Evolutionary conservation across 371 early-diverging fungal genomes (phyloP), one percentile per base, ranked within the genome.

Genomic region (Mortierella sp.): DNA sequence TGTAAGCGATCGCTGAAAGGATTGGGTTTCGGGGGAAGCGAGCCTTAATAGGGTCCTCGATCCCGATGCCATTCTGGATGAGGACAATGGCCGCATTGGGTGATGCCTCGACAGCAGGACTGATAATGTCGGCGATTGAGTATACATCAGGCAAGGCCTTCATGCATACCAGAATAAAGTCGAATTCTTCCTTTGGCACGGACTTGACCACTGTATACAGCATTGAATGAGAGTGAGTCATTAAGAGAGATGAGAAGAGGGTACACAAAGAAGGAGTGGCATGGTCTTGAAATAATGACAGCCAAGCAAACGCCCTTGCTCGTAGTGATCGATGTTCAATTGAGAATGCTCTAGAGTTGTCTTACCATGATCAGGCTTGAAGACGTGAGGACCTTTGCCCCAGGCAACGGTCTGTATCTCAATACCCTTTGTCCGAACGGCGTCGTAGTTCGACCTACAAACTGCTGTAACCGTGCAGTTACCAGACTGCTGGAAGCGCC

Each of bases 41-140:
- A 16, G 70, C 66, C 18, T 76, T 76, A 64, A 90, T 82, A 56
- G 90, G 89, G 14, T 87, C 87, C 67, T 96, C 97, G 19, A 94
- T 87, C 12, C 91, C 95, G 48, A 95, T 81, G 2, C 97, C 96
- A 79, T 96, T 96, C 76, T 96, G 97, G 46, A 96, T 91, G 69
- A 95, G 75, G 4, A 94, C 88, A 44, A 96, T 89, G 1, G 87
- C 66, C 16, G 93, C 92, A 15, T 87, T 79, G 18, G 80, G 80
- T 0, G 84, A 80, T 26, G 75, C 71, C 6, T 84, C 75, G 2
- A 92, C 88, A 0, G 89, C 89, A 28, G 92, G 89, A 1, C 83
- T 85, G 72, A 93, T 88, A 23, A 91, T 84, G 4, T 87, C 87
- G 15, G 90, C 85, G 28, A 89, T 85, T 64, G 87, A 85, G 60